Evolutionary conservation across 1,284 basidiomycete species (phyloP).

Genomic region (Trametes hirsuta): DNA sequence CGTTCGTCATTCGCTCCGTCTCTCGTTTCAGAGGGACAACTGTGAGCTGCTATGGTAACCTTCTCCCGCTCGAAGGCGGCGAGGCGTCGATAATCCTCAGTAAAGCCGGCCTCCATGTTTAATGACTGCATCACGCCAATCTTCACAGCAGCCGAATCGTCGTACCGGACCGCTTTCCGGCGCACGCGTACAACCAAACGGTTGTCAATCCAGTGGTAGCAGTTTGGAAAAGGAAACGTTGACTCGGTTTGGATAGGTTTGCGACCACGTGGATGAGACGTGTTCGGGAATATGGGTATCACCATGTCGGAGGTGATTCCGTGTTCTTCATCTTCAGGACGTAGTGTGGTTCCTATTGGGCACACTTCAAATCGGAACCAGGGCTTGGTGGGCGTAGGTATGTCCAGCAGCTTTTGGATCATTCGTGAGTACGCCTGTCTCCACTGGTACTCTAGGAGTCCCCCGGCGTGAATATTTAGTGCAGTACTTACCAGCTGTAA

Average conservation of each 20-base stretch:
- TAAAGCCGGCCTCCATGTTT: background rate
- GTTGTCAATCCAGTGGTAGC: constrained; percentile 7
- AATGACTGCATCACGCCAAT: background rate
- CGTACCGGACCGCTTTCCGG: background rate
- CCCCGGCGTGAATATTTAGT: background rate
- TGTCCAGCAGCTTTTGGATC: background rate
- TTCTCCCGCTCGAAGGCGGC: background rate
- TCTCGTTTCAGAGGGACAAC: background rate
- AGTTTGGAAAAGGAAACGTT: constrained; percentile 10
- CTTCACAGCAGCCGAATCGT: background rate
- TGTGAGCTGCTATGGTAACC: background rate
- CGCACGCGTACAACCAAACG: background rate
- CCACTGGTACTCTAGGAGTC: too few relatives aligned
- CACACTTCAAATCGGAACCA: constrained; percentile 5
- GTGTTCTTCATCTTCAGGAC: background rate
- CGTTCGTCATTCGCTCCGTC: too few relatives aligned
- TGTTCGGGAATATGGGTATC: constrained; percentile 11
- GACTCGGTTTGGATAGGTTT: background rate
- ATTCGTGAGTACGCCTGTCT: background rate
- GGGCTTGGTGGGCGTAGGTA: background rate
- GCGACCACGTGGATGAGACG: background rate
- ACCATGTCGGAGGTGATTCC: constrained; percentile 9
- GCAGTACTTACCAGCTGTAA: background rate
- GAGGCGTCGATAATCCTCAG: background rate
- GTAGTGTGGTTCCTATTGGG: background rate